These are phyloP conservation scores for Sechiopsis laciniata DNA, from an alignment of 306 rosid species.

Conservation along the genomic window DNA sequence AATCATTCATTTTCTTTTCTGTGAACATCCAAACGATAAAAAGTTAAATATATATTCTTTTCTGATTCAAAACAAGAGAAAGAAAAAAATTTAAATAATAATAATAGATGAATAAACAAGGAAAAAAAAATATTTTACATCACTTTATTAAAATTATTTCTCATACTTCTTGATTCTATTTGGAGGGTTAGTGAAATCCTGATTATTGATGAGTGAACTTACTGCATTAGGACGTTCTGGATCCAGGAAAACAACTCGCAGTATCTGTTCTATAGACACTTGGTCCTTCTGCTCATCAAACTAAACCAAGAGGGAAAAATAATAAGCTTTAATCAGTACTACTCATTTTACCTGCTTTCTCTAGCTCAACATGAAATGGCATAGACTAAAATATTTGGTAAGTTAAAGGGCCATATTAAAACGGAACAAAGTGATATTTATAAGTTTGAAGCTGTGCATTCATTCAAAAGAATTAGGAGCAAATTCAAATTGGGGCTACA, in stretches of 20 bases:
- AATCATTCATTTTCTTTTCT: background rate
- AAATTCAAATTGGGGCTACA: background rate
- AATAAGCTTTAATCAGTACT: slow-evolving; percentile 1
- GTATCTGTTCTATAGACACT: slow-evolving; percentile 75
- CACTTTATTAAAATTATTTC: background rate
- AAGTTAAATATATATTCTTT: background rate
- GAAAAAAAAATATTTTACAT: background rate
- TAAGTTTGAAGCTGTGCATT: background rate
- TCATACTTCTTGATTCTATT: background rate
- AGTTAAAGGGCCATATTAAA: background rate
- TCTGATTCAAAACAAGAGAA: background rate
- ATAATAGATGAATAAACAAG: background rate
- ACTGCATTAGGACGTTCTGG: slow-evolving; percentile 77
- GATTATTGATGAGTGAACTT: slow-evolving; percentile 25
- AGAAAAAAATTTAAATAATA: no score
- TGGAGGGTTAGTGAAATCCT: background rate
- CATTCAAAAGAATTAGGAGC: background rate
- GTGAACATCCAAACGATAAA: background rate
- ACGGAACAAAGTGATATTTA: background rate
- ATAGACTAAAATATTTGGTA: no score
- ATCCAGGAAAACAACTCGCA: slow-evolving; percentile 82
- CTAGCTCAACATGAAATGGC: background rate
- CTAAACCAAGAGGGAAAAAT: slow-evolving; percentile 36
- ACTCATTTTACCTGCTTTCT: background rate
- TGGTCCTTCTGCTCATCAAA: slow-evolving; percentile 93